phyloP scores from a whole-genome alignment of 495 filamentous ascomycete genomes.

The Glarea lozoyensis region DNA sequence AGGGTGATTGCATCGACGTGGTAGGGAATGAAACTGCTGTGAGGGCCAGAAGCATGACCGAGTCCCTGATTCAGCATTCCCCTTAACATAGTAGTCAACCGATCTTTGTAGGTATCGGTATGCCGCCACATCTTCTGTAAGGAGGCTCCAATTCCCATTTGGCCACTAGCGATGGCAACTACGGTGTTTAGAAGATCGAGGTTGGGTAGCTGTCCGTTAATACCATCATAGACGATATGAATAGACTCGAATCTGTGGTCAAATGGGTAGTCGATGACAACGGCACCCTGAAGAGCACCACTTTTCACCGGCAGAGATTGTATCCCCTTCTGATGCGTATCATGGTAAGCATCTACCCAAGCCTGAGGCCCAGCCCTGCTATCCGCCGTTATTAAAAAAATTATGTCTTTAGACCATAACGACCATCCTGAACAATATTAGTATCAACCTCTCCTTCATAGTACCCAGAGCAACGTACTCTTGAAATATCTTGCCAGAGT shows the following conservation, averaged over 20 bases:
- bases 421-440: conserved; percentile 62
- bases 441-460: conserved; percentile 11
- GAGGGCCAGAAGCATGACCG: conserved; percentile 82
- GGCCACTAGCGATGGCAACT: conserved; percentile 75
- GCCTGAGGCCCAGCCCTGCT: conserved; percentile 87
- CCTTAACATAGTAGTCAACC: conserved; percentile 81
- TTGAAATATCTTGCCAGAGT: conserved; percentile 92
- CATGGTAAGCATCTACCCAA: conserved; percentile 96
- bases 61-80: conserved; percentile 90
- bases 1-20: conserved; percentile 95
- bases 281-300: conserved; percentile 83
- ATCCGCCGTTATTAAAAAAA: conserved; percentile 81
- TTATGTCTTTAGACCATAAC: conserved; percentile 97
- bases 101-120: conserved; percentile 68
- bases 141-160: conserved; percentile 79
- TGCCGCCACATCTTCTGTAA: conserved; percentile 87
- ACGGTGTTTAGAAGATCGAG: conserved; percentile 93
- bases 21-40: conserved; percentile 94
- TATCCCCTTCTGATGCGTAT: conserved; percentile 61
- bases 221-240: conserved; percentile 90
- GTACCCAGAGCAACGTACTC: conserved; percentile 30
- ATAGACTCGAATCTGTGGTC: conserved; percentile 74
- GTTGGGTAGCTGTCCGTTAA: conserved; percentile 93
- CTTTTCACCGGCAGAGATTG: conserved; percentile 82
- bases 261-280: conserved; percentile 89